These are phyloP conservation scores for Colletotrichum karsti DNA, from an alignment of 2,329 filamentous ascomycete genomes.

Conservation along the genomic window DNA sequence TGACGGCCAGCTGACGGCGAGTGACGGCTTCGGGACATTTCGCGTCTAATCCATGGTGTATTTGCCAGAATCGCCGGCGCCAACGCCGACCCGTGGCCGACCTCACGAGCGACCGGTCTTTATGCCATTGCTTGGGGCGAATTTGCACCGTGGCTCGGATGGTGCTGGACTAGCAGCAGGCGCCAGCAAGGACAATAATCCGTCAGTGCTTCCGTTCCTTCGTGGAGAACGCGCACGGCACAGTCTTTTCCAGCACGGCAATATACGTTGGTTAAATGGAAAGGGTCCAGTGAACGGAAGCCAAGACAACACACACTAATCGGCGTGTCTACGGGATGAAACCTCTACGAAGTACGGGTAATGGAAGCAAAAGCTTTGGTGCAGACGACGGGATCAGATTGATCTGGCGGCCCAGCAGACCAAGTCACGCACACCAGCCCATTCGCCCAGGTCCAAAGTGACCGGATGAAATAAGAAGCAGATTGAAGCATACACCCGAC, in stretches of 20 bases:
- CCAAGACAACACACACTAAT: not conserved
- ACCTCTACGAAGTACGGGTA: conserved; percentile 4
- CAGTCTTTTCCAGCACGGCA: not conserved
- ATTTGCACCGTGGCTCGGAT: conserved; percentile 3
- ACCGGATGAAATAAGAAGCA: conserved; percentile 22
- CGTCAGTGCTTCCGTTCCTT: conserved; percentile 12
- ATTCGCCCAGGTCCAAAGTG: not conserved
- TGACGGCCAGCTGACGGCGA: conserved; percentile 1
- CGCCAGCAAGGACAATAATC: not conserved
- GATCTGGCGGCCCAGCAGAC: not conserved
- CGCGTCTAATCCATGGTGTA: not conserved
- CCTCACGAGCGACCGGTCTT: not conserved
- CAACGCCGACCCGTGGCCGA: not conserved
- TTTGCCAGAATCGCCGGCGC: not conserved
- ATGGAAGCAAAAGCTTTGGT: not conserved
- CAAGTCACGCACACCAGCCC: not conserved
- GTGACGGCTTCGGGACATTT: not conserved
- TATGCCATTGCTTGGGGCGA: conserved; percentile 23
- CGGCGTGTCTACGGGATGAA: conserved; percentile 23
- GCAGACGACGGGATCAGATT: conserved; percentile 8
- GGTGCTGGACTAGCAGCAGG: not conserved
- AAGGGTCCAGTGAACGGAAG: conserved; percentile 14
- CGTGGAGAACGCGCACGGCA: conserved; percentile 1
- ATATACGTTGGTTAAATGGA: not conserved
- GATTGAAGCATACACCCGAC: conserved; percentile 21